phyloP scores from a whole-genome alignment of 306 rosid species.

The Quercus variabilis region DNA sequence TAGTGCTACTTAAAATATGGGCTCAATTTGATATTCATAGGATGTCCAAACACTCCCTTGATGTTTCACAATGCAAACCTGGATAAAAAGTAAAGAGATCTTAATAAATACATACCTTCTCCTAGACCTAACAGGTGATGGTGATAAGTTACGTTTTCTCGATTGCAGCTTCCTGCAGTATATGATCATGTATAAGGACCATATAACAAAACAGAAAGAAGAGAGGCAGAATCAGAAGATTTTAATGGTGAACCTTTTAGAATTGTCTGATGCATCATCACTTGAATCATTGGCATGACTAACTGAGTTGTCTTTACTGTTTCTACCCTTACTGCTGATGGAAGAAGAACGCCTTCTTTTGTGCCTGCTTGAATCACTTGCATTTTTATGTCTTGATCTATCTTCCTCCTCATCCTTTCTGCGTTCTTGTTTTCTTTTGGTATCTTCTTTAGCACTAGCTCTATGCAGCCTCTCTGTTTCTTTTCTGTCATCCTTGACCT shows the following conservation, averaged over 20 bases:
- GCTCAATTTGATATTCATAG: conserved; percentile 14
- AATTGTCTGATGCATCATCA: conserved; percentile 72
- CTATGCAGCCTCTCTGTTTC: conserved; percentile 55
- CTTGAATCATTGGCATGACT: conserved; percentile 60
- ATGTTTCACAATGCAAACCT: conserved; percentile 24
- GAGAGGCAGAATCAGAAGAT: conserved; percentile 6
- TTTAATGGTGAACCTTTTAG: conserved; percentile 59
- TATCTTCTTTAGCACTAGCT: conserved; percentile 49
- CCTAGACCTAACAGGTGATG: conserved; percentile 81
- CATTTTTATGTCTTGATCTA: conserved; percentile 57
- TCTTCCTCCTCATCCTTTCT: conserved; percentile 67
- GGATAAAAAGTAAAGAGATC: conserved; percentile 17
- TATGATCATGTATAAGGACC: conserved; percentile 27
- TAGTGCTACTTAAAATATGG: conserved; percentile 10
- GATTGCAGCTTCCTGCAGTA: conserved; percentile 74
- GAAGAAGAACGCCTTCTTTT: conserved; percentile 72
- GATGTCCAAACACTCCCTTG: conserved; percentile 16
- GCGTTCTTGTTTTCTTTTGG: conserved; percentile 55
- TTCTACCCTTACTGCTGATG: conserved; percentile 66
- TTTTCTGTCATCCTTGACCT: conserved; percentile 60
- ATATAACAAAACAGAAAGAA: conserved; percentile 10
- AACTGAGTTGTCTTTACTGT: conserved; percentile 47
- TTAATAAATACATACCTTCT: conserved; percentile 67
- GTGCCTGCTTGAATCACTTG: conserved; percentile 59
- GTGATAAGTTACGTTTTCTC: conserved; percentile 71